These are phyloP conservation scores for Neurospora discreta DNA, from an alignment of 495 filamentous ascomycete genomes.

Conservation along the genomic window DNA sequence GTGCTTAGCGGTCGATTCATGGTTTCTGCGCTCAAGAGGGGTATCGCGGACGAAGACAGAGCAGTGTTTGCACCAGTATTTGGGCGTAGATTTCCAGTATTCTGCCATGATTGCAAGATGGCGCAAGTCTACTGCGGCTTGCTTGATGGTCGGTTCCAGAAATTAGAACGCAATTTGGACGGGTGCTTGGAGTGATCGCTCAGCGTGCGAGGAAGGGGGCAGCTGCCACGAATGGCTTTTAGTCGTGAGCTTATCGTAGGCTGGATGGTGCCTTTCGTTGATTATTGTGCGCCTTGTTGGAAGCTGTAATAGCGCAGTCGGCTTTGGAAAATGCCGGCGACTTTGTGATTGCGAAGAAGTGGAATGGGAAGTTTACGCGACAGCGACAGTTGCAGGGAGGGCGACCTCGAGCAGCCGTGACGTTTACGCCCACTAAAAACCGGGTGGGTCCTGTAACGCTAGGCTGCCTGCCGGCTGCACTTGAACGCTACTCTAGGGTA, in stretches of 20 bases:
- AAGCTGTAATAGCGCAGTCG: neutral
- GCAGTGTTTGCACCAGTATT: slow-evolving; percentile 98
- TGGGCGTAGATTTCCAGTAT: slow-evolving; percentile 98
- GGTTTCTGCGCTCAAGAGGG: slow-evolving; percentile 75
- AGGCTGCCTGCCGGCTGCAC: neutral
- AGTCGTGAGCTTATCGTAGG: neutral
- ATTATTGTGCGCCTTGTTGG: neutral
- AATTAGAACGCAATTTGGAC: neutral
- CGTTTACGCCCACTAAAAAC: neutral
- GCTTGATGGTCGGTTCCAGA: neutral
- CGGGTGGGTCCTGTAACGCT: neutral
- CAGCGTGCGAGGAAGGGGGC: neutral
- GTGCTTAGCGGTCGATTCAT: slow-evolving; percentile 82
- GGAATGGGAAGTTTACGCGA: neutral
- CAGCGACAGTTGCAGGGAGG: neutral
- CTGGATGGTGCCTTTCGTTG: neutral
- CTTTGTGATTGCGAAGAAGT: neutral
- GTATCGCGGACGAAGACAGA: slow-evolving; percentile 85
- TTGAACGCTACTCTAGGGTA: neutral
- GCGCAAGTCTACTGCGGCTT: neutral
- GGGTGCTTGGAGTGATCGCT: neutral
- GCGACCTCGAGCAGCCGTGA: neutral
- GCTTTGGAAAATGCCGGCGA: neutral
- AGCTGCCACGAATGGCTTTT: neutral
- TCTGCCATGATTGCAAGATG: slow-evolving; percentile 58